Evolutionary conservation across 1,284 basidiomycete species (phyloP).

Genomic region (Spongispora temasekensis): DNA sequence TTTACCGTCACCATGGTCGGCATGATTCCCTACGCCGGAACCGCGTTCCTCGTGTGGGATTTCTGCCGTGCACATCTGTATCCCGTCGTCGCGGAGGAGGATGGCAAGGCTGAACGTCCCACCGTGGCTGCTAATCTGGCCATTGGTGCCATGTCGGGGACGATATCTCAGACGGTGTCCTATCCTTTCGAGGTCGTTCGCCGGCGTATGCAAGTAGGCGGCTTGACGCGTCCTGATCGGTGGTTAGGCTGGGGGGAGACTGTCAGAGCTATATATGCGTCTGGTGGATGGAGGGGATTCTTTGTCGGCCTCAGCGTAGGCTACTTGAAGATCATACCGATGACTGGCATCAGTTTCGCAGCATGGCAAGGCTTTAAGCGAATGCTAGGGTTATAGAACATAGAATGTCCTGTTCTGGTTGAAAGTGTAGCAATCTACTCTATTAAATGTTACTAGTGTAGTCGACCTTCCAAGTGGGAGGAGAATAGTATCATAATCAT

Average conservation of each 20-base stretch:
- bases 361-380: constrained; percentile 77
- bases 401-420: too few species aligned
- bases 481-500: too few species aligned
- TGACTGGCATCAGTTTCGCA: constrained; percentile 85
- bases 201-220: constrained; percentile 95
- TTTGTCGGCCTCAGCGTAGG: constrained; percentile 94
- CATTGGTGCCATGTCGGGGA: constrained; percentile 91
- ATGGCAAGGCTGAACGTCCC: constrained; percentile 43
- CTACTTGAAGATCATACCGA: constrained; percentile 95
- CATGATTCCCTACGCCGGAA: constrained; percentile 97
- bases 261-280: constrained; percentile 64
- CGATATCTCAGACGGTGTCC: constrained; percentile 85
- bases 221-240: constrained; percentile 72
- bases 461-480: too few species aligned
- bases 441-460: too few species aligned
- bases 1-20: constrained; percentile 90
- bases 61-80: constrained; percentile 72
- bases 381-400: constrained; percentile 48
- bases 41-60: constrained; percentile 93
- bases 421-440: too few species aligned
- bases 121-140: constrained; percentile 60
- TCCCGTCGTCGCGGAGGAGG: constrained; percentile 42
- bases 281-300: constrained; percentile 84
- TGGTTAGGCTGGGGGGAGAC: constrained; percentile 86
- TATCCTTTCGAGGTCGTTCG: constrained; percentile 98